phyloP scores from a whole-genome alignment of 805 yeast genomes.

The Kazachstania bromeliacearum region DNA sequence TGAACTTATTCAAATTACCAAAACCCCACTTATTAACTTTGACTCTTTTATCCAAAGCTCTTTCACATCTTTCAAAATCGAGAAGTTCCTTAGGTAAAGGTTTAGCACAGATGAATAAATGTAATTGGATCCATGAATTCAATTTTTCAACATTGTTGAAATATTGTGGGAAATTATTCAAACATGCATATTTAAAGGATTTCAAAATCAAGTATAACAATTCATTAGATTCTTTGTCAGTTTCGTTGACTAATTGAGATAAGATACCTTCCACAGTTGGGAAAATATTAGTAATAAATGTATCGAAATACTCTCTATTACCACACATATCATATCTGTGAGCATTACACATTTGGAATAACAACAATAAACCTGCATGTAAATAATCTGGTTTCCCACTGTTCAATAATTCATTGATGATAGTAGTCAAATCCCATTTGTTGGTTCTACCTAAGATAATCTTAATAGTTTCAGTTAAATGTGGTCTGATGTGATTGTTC shows the following conservation, averaged over 20 bases:
- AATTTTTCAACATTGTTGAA: constrained; percentile 32
- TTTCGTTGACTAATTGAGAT: constrained; percentile 26
- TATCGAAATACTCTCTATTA: constrained; percentile 39
- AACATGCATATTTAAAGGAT: constrained; percentile 53
- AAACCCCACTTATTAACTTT: constrained; percentile 86
- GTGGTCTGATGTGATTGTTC: constrained; percentile 41
- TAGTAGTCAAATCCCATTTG: constrained; percentile 30
- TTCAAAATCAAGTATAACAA: constrained; percentile 56
- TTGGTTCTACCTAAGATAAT: constrained; percentile 40
- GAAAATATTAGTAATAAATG: constrained; percentile 39
- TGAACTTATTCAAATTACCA: constrained; percentile 63
- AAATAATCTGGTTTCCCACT: constrained; percentile 33
- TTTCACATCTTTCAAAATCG: constrained; percentile 40
- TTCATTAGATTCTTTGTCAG: constrained; percentile 32
- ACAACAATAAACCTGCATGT: constrained; percentile 47
- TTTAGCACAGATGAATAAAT: constrained; percentile 48
- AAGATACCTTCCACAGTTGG: constrained; percentile 52
- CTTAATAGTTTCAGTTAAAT: constrained; percentile 48
- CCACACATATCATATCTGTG: constrained; percentile 48
- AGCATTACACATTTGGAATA: constrained; percentile 45
- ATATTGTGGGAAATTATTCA: constrained; percentile 49
- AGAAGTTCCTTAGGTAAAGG: constrained; percentile 44
- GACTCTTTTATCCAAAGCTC: constrained; percentile 40
- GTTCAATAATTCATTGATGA: constrained; percentile 29
- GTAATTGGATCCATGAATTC: constrained; percentile 57